phyloP scores from a whole-genome alignment of 1,284 basidiomycete genomes.

The Trichosporon coremiiforme region DNA sequence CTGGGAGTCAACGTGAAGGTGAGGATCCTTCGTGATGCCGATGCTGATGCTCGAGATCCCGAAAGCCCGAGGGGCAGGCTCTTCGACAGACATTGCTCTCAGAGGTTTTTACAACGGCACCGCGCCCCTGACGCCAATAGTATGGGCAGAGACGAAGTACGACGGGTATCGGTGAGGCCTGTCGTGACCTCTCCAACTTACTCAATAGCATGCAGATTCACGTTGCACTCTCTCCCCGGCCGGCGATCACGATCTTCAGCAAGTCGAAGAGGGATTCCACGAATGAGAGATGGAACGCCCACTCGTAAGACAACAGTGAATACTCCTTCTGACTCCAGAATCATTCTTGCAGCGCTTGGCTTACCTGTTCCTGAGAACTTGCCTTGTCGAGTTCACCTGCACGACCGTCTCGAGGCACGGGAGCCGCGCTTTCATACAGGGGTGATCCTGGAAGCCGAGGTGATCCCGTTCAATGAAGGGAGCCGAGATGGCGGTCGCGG shows the following conservation, averaged over 20 bases:
- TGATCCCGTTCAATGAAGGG: conserved; percentile 73
- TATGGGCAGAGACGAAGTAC: conserved; percentile 87
- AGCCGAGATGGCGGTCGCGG: conserved; percentile 44
- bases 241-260: conserved; percentile 73
- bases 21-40: conserved; percentile 20
- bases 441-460: conserved; percentile 81
- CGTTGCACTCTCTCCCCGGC: conserved; percentile 60
- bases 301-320: conserved; percentile 59
- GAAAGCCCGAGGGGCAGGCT: conserved; percentile 71
- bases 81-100: conserved; percentile 61
- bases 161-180: conserved; percentile 72
- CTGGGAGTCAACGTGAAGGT: conserved; percentile 65
- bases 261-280: conserved; percentile 82
- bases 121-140: conserved; percentile 37
- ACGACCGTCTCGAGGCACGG: not conserved
- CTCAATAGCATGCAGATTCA: conserved; percentile 72
- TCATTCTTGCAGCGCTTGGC: conserved; percentile 67
- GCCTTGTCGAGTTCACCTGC: conserved; percentile 23
- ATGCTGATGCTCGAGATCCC: conserved; percentile 64
- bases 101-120: conserved; percentile 56
- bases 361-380: conserved; percentile 48
- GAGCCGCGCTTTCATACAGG: conserved; percentile 33
- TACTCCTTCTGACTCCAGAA: conserved; percentile 54
- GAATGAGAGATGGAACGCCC: conserved; percentile 67
- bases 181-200: not conserved